Conservation (phyloP, 2,329 filamentous ascomycete genomes). For the Cladophialophora psammophila region DNA sequence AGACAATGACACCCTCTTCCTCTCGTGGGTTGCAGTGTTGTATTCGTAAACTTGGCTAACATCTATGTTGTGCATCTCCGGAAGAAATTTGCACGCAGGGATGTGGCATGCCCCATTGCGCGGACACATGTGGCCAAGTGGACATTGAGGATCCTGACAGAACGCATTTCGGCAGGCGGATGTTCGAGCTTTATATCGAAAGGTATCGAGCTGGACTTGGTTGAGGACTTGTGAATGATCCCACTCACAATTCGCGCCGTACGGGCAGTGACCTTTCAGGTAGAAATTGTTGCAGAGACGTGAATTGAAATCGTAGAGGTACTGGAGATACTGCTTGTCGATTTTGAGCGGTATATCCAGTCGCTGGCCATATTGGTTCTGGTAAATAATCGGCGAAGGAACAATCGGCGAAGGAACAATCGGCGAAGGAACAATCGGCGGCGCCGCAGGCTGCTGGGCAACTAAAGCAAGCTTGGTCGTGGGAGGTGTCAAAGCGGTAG, state of each 20-base stretch:
- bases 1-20: slow-evolving; percentile 24
- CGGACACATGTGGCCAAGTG: slow-evolving; percentile 37
- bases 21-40: slow-evolving; percentile 29
- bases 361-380: slow-evolving; percentile 61
- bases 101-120: slow-evolving; percentile 28
- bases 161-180: slow-evolving; percentile 35
- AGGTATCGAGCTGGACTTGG: slow-evolving; percentile 33
- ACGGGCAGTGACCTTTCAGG: slow-evolving; percentile 63
- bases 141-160: slow-evolving; percentile 34
- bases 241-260: slow-evolving; percentile 33
- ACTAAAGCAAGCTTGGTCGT: slow-evolving; percentile 11
- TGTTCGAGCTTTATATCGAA: slow-evolving; percentile 37
- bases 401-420: no score
- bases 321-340: slow-evolving; percentile 58
- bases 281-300: slow-evolving; percentile 69
- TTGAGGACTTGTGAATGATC: slow-evolving; percentile 33
- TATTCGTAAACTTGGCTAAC: slow-evolving; percentile 29
- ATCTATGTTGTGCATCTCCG: slow-evolving; percentile 37
- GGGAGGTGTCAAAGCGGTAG: slow-evolving; percentile 35
- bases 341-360: slow-evolving; percentile 58
- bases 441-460: slow-evolving; percentile 38
- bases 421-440: slow-evolving; percentile 45
- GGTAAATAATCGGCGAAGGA: slow-evolving; percentile 44
- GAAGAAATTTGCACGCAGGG: slow-evolving; percentile 32
- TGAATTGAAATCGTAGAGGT: slow-evolving; percentile 59